Evolutionary conservation across 2,329 filamentous ascomycete species (phyloP), one percentile per base, ranked within the genome.

Genomic region (Orbilia blumenaviensis): DNA sequence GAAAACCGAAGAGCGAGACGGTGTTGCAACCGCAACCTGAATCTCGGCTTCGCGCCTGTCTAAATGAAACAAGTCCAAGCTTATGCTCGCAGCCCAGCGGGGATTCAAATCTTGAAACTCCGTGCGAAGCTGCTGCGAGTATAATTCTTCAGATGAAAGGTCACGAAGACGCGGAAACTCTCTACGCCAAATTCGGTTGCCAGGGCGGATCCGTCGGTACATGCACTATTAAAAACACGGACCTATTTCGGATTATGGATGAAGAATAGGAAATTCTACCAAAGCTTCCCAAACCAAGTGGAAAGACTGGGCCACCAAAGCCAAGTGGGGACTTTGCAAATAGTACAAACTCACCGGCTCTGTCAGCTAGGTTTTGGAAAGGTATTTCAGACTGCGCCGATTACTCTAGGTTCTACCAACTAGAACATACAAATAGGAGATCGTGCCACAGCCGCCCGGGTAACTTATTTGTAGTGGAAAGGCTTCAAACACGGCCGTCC

Each of bases 161-260:
- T n/a, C 38, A 69, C 2, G 60, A 44, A 16, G 72, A 76, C 36
- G 38, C 48, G n/a, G 25, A 12, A 7, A 12, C 58, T 0, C 36
- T 64, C 0, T 69, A 68, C 44, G 48, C 72, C 2, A 41, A 36
- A 12, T 62, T 76, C 14, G 72, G 72, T 2, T 76, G 72, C 32
- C 25, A 54, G 9, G 46, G 61, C 16, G 48, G 48, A 0, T 27
- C 52, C n/a, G 29, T 64, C 16, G 8, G 14, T 0, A 36, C 38
- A 8, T 83, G 82, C 56, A 79, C 78, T 18, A 79, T 82, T 5
- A 80, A 79, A 61, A 82, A 82, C 34, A 81, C 80, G n/a, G 75
- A 62, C 14, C 41, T 82, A 10, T 81, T 82, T 61, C 78, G 81
- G 52, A 62, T 82, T 6, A 80, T 82, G 80, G 81, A 82, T 32